Percentiles rank a stretch among this genome's conserved stretches.
Evolutionary conservation across 352 stramenopile species (phyloP).

Genomic region (Peronospora belbahrii): DNA sequence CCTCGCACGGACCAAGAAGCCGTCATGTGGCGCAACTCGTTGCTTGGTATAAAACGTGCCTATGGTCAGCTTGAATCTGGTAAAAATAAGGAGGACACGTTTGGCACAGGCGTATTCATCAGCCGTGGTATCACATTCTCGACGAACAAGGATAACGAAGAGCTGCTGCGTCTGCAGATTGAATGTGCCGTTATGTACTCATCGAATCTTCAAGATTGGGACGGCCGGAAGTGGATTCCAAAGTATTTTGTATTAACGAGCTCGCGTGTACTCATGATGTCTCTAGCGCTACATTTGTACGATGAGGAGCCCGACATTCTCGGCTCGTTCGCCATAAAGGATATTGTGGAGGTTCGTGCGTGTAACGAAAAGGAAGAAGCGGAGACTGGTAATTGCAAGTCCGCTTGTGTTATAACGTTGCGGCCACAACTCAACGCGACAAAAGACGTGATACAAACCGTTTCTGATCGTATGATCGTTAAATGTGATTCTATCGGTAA

Average conservation of each 20-base stretch:
- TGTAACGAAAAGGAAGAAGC: slow-evolving; percentile 66
- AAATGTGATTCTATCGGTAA: slow-evolving; percentile 78
- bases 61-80: slow-evolving; percentile 69
- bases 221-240: slow-evolving; percentile 80
- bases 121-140: slow-evolving; percentile 81
- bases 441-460: slow-evolving; percentile 12
- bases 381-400: slow-evolving; percentile 45
- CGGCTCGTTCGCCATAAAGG: slow-evolving; percentile 70
- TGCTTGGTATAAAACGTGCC: slow-evolving; percentile 77
- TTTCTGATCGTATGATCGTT: slow-evolving; percentile 56
- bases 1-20: slow-evolving; percentile 74
- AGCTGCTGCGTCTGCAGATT: slow-evolving; percentile 75
- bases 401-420: slow-evolving; percentile 56
- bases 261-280: slow-evolving; percentile 71
- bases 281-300: slow-evolving; percentile 77
- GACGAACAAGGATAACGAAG: slow-evolving; percentile 78
- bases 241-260: slow-evolving; percentile 86
- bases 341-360: slow-evolving; percentile 73
- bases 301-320: slow-evolving; percentile 84
- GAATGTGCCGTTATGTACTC: slow-evolving; percentile 76
- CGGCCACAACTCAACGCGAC: slow-evolving; percentile 8
- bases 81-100: slow-evolving; percentile 67
- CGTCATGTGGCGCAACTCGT: slow-evolving; percentile 76
- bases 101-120: slow-evolving; percentile 74
- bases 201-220: slow-evolving; percentile 81